These are phyloP conservation scores for Mycena floridula DNA, from an alignment of 768 basidiomycete genomes.

Conservation along the genomic window DNA sequence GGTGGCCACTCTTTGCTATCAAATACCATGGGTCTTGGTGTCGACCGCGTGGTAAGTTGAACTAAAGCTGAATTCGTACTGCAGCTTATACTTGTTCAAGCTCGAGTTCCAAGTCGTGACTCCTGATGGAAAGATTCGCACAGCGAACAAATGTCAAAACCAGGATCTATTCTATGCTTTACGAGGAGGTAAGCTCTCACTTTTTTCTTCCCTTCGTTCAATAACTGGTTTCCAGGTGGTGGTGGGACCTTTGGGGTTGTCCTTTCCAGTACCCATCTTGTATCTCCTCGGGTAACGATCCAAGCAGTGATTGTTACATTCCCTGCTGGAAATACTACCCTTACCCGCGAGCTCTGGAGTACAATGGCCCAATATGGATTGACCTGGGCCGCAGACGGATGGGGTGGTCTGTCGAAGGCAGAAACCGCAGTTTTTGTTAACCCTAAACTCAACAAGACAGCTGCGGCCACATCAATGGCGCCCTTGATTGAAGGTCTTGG, in stretches of 20 bases:
- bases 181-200: constrained; percentile 37
- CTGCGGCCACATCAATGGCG: constrained; percentile 34
- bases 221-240: constrained; percentile 22
- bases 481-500: constrained; percentile 35
- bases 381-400: constrained; percentile 20
- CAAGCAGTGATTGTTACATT: constrained; percentile 16
- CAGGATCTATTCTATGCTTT: constrained; percentile 51
- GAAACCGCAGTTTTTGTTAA: constrained; percentile 34
- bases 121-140: constrained; percentile 40
- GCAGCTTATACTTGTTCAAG: constrained; percentile 12
- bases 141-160: constrained; percentile 43
- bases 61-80: not conserved
- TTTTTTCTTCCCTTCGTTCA: not conserved
- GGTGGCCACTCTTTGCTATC: constrained; percentile 40
- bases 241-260: constrained; percentile 45
- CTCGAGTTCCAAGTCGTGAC: constrained; percentile 49
- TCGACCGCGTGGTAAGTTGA: constrained; percentile 36
- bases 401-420: constrained; percentile 13
- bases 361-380: constrained; percentile 16
- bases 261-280: constrained; percentile 19
- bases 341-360: constrained; percentile 16
- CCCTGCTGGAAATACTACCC: constrained; percentile 8
- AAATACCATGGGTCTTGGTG: constrained; percentile 39
- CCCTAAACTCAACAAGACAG: constrained; percentile 28
- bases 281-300: constrained; percentile 15